Evolutionary conservation across 805 yeast species (phyloP), one percentile per base, ranked within the genome.

Genomic region (Yamadazyma philogaea): DNA sequence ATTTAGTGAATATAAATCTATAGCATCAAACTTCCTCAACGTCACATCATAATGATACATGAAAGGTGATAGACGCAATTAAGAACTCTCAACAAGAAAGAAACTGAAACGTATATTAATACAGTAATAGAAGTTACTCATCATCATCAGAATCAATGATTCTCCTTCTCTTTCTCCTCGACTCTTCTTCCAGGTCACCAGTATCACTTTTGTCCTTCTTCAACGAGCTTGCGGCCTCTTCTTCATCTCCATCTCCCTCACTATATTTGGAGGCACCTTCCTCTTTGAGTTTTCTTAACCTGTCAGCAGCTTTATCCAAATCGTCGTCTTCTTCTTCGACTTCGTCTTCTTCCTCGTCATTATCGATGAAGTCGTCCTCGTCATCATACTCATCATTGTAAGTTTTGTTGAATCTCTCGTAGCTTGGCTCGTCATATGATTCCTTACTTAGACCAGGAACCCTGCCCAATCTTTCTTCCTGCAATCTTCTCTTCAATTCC

Each of bases 401-500:
- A 3, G 66, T 59, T 40, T 64, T 58, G 39, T 62, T 70, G 45
- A 60, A 63, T 38, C 68, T 51, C 45, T 66, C 72, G 52, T 67
- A 69, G 2, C 70, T 60, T 2, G 72, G 63, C 32, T 61, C 69
- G 20, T 59, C 51, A 26, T 40, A 45, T 35, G 43, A 37, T 20
- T 42, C 39, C 18, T 45, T 36, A 28, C 34, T 26, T 12, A 46
- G 22, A 19, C 52, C 55, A 10, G 71, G 66, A 18, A 65, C 63
- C 37, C 82, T 68, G 6, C 49, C 52, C 40, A 72, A 49, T 48
- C 78, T 69, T 56, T 82, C 90, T 44, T 75, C 81, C 50, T 79
- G 81, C 48, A 72, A 65, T 44, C 77, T 77, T 54, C 78, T 63
- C 52, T 74, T 75, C 45, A 77, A 75, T 62, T 80, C 84, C 54